These are phyloP conservation scores for Exophiala dermatitidis DNA, from an alignment of 2,329 filamentous ascomycete species.

Conservation along the genomic window DNA sequence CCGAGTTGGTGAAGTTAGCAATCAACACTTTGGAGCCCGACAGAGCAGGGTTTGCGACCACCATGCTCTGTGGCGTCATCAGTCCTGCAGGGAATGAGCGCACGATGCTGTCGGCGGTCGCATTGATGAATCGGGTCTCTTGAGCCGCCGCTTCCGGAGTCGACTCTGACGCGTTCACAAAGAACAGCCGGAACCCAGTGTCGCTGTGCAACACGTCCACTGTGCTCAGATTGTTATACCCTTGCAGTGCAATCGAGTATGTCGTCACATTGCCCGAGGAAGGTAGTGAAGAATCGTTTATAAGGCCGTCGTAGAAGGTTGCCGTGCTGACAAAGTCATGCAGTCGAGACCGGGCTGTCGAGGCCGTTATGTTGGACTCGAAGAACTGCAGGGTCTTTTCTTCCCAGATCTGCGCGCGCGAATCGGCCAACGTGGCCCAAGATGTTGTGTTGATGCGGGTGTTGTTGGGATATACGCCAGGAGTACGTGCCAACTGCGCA, in stretches of 20 bases:
- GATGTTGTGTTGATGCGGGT: slow-evolving; percentile 13
- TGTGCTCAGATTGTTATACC: slow-evolving; percentile 42
- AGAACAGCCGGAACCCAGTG: slow-evolving; percentile 56
- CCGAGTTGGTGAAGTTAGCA: slow-evolving; percentile 49
- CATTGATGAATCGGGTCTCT: slow-evolving; percentile 50
- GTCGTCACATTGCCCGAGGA: slow-evolving; percentile 40
- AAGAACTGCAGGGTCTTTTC: slow-evolving; percentile 55
- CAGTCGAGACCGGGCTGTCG: slow-evolving; percentile 43
- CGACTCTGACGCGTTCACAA: slow-evolving; percentile 49
- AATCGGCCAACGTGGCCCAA: slow-evolving; percentile 34
- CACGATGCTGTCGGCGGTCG: slow-evolving; percentile 52
- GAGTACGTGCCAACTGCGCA: slow-evolving; percentile 41
- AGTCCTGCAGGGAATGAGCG: slow-evolving; percentile 54
- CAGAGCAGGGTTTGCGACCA: slow-evolving; percentile 57
- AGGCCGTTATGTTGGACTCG: slow-evolving; percentile 39
- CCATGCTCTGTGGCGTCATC: slow-evolving; percentile 48
- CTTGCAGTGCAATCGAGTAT: slow-evolving; percentile 53
- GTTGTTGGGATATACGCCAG: slow-evolving; percentile 47
- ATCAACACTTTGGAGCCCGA: slow-evolving; percentile 44
- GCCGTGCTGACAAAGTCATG: slow-evolving; percentile 42
- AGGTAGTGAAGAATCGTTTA: slow-evolving; percentile 39
- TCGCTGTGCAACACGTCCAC: slow-evolving; percentile 58
- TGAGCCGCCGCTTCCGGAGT: slow-evolving; percentile 43
- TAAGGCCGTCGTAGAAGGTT: slow-evolving; percentile 40
- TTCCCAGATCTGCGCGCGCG: slow-evolving; percentile 56